phyloP scores from a whole-genome alignment of 2,329 filamentous ascomycete species.

The Leptodontidium sp. region DNA sequence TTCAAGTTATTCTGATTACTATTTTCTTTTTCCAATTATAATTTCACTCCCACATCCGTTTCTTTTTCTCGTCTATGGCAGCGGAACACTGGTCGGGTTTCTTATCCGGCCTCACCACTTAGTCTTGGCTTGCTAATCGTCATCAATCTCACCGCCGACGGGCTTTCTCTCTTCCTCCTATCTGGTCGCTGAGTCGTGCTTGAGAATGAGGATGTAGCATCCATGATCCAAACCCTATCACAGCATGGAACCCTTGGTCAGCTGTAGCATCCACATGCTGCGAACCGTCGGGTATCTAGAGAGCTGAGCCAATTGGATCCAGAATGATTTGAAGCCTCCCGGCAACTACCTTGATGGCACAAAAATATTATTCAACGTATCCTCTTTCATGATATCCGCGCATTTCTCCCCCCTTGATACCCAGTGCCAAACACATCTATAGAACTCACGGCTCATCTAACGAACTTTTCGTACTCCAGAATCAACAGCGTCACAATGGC shows the following conservation, averaged over 20 bases:
- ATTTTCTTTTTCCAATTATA: not conserved
- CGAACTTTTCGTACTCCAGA: not conserved
- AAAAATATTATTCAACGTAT: not conserved
- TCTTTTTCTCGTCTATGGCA: slow-evolving; percentile 5
- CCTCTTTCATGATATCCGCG: not conserved
- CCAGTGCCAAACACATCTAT: not conserved
- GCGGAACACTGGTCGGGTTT: slow-evolving; percentile 10
- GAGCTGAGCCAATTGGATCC: slow-evolving; percentile 12
- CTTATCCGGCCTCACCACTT: slow-evolving; percentile 16
- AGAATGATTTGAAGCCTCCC: not conserved
- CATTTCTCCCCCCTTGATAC: not conserved
- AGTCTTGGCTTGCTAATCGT: slow-evolving; percentile 22
- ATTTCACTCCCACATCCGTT: not conserved
- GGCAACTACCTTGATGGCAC: slow-evolving; percentile 19
- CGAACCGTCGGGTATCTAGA: not conserved
- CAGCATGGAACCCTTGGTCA: slow-evolving; percentile 20
- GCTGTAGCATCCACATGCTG: slow-evolving; percentile 14
- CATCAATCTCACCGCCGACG: slow-evolving; percentile 27
- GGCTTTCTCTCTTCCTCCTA: slow-evolving; percentile 7
- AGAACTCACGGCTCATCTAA: not conserved
- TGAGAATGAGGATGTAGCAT: not conserved
- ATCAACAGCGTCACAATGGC: slow-evolving; percentile 25
- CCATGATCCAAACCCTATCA: slow-evolving; percentile 20
- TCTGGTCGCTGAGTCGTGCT: slow-evolving; percentile 23
- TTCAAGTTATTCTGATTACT: not conserved